A percentile compares a stretch with the other conserved stretches of the same genome.
phyloP scores from a whole-genome alignment of 192 early-diverging fungal genomes.

The Allomyces javanicus region DNA sequence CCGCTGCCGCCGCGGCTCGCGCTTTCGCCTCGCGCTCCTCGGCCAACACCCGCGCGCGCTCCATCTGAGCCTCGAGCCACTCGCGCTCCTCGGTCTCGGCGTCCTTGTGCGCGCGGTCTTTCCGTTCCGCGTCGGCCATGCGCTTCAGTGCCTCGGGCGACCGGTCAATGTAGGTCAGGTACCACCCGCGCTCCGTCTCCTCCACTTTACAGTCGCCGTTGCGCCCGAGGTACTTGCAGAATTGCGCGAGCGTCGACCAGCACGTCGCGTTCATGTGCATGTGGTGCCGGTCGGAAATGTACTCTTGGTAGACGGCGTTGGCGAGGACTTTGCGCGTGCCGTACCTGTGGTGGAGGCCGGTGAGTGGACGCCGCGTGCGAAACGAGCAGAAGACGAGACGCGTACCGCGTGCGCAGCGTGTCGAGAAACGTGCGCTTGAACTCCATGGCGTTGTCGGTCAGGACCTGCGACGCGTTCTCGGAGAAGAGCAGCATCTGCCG shows the following conservation, averaged over 20 bases:
- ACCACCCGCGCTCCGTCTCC: conserved; percentile 77
- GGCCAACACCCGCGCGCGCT: conserved; percentile 27
- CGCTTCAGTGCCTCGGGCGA: conserved; percentile 45
- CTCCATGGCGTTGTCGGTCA: conserved; percentile 54
- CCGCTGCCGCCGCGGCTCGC: background rate
- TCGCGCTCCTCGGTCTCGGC: conserved; percentile 69
- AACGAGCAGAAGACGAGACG: background rate
- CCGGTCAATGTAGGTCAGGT: conserved; percentile 78
- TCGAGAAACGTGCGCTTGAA: conserved; percentile 72
- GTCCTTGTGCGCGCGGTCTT: conserved; percentile 57
- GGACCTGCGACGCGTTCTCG: conserved; percentile 51
- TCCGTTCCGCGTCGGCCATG: conserved; percentile 54
- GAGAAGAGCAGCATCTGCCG: conserved; percentile 79
- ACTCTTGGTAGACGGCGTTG: conserved; percentile 96
- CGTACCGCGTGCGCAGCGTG: conserved; percentile 48
- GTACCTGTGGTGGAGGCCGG: conserved; percentile 17
- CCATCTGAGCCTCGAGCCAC: conserved; percentile 65
- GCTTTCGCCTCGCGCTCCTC: background rate
- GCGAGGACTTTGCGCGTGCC: conserved; percentile 65
- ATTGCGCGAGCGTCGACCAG: conserved; percentile 80
- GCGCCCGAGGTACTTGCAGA: conserved; percentile 64
- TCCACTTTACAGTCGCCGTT: conserved; percentile 70
- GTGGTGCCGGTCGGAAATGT: conserved; percentile 74
- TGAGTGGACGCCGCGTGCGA: no score
- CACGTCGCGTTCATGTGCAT: conserved; percentile 90